A percentile compares a stretch with the other conserved stretches of the same genome.
Evolutionary conservation across 2,329 filamentous ascomycete genomes (phyloP).

Genomic region (Calonectria leucothoes): DNA sequence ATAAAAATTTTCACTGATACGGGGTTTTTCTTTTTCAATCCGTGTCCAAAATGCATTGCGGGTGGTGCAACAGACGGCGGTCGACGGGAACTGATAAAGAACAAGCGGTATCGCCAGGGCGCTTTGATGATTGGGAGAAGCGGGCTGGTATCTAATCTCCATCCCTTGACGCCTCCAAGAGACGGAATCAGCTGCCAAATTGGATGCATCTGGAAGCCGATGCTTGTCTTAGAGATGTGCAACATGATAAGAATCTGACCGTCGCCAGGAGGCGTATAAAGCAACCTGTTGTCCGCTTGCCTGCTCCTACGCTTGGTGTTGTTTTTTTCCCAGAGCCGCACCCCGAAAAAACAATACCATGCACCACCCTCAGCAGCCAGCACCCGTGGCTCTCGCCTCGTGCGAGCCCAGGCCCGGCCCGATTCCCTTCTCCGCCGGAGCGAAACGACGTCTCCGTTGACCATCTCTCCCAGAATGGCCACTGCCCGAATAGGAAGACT

Average conservation of each 20-base stretch:
- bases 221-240: slow-evolving; percentile 24
- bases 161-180: slow-evolving; percentile 25
- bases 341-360: neutral
- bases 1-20: slow-evolving; percentile 35
- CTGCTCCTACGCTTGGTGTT: neutral
- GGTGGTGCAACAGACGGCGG: slow-evolving; percentile 34
- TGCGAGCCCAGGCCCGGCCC: neutral
- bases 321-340: neutral
- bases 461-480: neutral
- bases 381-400: neutral
- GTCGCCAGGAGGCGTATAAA: slow-evolving; percentile 9
- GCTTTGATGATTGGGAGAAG: slow-evolving; percentile 39
- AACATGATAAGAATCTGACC: slow-evolving; percentile 16
- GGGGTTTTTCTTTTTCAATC: slow-evolving; percentile 30
- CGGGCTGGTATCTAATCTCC: slow-evolving; percentile 39
- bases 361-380: neutral
- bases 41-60: slow-evolving; percentile 24
- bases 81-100: slow-evolving; percentile 37
- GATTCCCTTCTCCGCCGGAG: neutral
- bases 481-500: neutral
- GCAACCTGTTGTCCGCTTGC: neutral
- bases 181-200: slow-evolving; percentile 31
- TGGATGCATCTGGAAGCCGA: slow-evolving; percentile 22
- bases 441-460: neutral
- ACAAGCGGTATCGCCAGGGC: slow-evolving; percentile 28